Base-by-base conservation (phyloP, 2,329 filamentous ascomycete genomes). In the Coniochaeta hoffmannii region DNA sequence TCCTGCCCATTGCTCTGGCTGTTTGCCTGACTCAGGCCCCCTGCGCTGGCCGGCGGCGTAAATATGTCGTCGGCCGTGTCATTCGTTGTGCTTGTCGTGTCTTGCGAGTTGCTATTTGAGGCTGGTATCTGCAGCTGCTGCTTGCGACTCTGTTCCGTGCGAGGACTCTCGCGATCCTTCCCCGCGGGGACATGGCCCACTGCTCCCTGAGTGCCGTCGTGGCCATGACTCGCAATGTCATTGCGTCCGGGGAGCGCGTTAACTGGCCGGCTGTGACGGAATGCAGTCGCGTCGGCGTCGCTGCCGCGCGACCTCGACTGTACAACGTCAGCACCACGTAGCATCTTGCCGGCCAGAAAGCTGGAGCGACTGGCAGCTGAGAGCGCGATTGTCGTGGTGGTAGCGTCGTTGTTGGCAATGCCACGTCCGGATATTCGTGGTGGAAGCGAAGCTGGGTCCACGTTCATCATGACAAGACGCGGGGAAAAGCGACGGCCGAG, bases 101-200 rank as follows among this genome's bases (percentile, higher is more conserved):
- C 71, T 63, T 78, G 74, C 5, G 74, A 77, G 57, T 73, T 71
- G 65, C 71, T 69, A 62, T 68, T 71, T 15, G 71, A 72, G 55
- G 60, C 53, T 8, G 60, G 58, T n/a, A 59, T 60, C 1, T 57
- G 50, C 24, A 36, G 56, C 30, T 57, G 41, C 9, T 46, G 41
- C 12, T 9, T 28, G 5, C 41, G 41, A 28, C 41, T 46, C 22
- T 46, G 41, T 11, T 46, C 41, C 22, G 24, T 46, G 19, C 41
- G 19, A 12, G 22, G 22, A 12, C 41, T 28, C n/a, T 28, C 41
- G 3, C 22, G 19, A 8, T 46, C 41, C n/a, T n/a, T 46, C n/a
- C 41, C 41, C 19, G 22, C 41, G 9, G 41, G 7, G 8, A 28
- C 41, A 28, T 46, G 9, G 46, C 17, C 12, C 41, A 36, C 36